These are phyloP conservation scores for Cornus controversa DNA, from an alignment of 148 eudicot species.

Conservation along the genomic window DNA sequence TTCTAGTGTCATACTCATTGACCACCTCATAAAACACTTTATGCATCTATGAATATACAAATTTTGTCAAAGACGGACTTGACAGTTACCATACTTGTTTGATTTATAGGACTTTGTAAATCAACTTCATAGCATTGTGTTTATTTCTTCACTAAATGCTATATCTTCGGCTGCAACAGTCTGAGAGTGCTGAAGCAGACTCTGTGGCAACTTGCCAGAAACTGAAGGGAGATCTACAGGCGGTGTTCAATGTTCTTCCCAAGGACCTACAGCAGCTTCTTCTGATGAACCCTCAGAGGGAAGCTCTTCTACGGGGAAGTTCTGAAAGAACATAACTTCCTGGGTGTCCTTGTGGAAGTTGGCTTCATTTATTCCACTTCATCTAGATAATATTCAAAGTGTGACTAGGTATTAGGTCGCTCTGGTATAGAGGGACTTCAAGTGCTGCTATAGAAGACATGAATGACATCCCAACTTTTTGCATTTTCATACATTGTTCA, in stretches of 20 bases:
- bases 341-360: background rate
- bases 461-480: background rate
- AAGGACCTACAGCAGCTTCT: conserved; percentile 78
- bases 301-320: conserved; percentile 40
- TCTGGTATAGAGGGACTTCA: conserved; percentile 8
- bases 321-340: background rate
- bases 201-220: conserved; percentile 46
- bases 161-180: conserved; percentile 15
- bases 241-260: conserved; percentile 71
- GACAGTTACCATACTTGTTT: too few species aligned
- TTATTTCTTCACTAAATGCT: too few species aligned
- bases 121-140: too few species aligned
- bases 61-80: too few species aligned
- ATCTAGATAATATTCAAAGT: conserved; percentile 20
- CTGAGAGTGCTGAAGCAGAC: conserved; percentile 37
- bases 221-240: conserved; percentile 70
- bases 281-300: conserved; percentile 74
- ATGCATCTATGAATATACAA: too few species aligned
- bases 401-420: conserved; percentile 10
- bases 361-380: conserved; percentile 18
- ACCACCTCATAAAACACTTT: too few species aligned
- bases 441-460: conserved; percentile 1
- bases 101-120: too few species aligned
- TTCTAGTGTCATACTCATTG: too few species aligned
- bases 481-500: conserved; percentile 3